Evolutionary conservation across 1,139 yeast genomes (phyloP), one percentile per base, ranked within the genome.

Genomic region (Taphrina confusa): DNA sequence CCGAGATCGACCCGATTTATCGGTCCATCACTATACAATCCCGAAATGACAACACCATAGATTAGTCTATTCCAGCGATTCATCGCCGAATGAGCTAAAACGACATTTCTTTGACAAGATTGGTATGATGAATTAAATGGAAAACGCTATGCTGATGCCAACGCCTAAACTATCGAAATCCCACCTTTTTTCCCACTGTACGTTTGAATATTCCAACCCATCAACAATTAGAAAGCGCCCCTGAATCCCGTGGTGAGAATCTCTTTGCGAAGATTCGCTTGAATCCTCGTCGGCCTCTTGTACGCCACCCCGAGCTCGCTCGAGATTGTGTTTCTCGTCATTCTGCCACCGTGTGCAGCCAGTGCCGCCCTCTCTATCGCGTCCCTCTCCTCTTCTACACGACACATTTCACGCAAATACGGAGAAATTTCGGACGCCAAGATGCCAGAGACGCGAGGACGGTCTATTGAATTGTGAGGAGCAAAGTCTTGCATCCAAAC

Each of bases 401-500:
- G 5, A 2, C 42, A 40, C 30, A 47, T 47, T 18, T 6, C 16
- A 6, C 52, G 39, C 4, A 47, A 20, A 18, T 47, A 47, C 12
- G 52, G 52, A 3, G 31, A 22, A 16, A 47, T 42, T 9, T 47
- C 52, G 14, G 30, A 20, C 12, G 52, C 42, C 3, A 47, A 30
- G 30, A 33, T 34, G 16, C 52, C 52, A 4, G 42, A 31, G 12
- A 31, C 28, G 3, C 52, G 52, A 2, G 52, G 20, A 3, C 52
- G 52, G 34, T 31, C 52, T 18, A 47, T 47, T 9, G 31, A 31
- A 31, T 34, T 47, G 42, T 47, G 42, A 1, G 40, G 40, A 12
- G 42, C 52, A 22, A n/a, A 47, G 33, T 47, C 52, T 8, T 20
- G 20, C 42, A 47, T 47, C 52, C 52, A 47, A 11, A 18, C 33